These are phyloP conservation scores for Dryas drummondii DNA, from an alignment of 306 rosid genomes.

Conservation along the genomic window DNA sequence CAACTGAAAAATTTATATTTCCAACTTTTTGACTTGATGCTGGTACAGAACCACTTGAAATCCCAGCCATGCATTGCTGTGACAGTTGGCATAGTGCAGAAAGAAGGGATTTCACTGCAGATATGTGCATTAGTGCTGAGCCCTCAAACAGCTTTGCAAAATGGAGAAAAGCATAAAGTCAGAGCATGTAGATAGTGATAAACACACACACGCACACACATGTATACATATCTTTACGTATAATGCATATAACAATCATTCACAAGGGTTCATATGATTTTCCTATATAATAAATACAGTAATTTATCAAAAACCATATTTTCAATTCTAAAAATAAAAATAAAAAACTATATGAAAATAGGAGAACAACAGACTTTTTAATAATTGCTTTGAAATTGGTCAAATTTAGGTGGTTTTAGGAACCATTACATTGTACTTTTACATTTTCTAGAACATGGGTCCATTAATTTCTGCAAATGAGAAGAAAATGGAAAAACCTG, in stretches of 20 bases:
- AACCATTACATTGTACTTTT: not conserved
- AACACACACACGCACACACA: not conserved
- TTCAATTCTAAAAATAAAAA: not conserved
- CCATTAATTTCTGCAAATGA: not conserved
- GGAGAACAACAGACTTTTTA: not conserved
- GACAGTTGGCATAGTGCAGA: conserved; percentile 91
- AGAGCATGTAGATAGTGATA: conserved; percentile 26
- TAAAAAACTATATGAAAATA: not conserved
- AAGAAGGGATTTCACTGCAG: conserved; percentile 90
- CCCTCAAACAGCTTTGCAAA: conserved; percentile 84
- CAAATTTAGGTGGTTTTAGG: not conserved
- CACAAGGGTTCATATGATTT: not conserved
- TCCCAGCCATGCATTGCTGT: conserved; percentile 63
- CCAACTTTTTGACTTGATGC: conserved; percentile 79
- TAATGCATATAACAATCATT: not conserved
- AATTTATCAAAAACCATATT: not conserved
- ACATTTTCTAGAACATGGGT: not conserved
- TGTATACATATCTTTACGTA: not conserved
- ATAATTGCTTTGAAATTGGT: not conserved
- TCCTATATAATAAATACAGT: not conserved
- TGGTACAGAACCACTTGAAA: conserved; percentile 65
- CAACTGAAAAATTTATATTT: conserved; percentile 87
- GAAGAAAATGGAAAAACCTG: conserved; percentile 1
- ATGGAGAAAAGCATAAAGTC: conserved; percentile 34
- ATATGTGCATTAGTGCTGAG: conserved; percentile 86